Conservation (phyloP, 2,329 filamentous ascomycete species). For the Rachicladosporium sp. region DNA sequence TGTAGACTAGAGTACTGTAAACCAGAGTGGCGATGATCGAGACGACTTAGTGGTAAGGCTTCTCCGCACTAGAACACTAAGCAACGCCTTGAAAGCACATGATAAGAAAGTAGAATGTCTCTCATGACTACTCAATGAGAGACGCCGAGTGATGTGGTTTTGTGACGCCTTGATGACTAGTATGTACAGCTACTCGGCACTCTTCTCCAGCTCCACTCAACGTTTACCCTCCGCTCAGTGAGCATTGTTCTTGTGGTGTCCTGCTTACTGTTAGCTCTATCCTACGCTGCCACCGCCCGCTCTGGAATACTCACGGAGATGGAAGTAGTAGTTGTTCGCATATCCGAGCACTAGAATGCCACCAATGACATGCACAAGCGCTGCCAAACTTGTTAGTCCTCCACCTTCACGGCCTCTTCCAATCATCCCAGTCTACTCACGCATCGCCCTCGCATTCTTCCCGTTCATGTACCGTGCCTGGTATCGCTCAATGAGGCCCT, state of each 20-base stretch:
- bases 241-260: conserved; percentile 99
- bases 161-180: too few relatives aligned
- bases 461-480: conserved; percentile 70
- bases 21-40: too few relatives aligned
- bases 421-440: conserved; percentile 46
- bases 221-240: conserved; percentile 48
- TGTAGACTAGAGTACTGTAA: too few relatives aligned
- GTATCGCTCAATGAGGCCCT: conserved; percentile 78
- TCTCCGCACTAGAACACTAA: too few relatives aligned
- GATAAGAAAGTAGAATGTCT: too few relatives aligned
- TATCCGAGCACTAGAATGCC: conserved; percentile 74
- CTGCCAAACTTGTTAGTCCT: conserved; percentile 37
- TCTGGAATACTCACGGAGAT: conserved; percentile 64
- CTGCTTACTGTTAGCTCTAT: conserved; percentile 37
- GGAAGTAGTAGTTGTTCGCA: conserved; percentile 99
- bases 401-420: background rate
- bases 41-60: too few relatives aligned
- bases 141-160: too few relatives aligned
- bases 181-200: too few relatives aligned
- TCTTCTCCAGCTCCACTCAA: too few relatives aligned
- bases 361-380: conserved; percentile 75
- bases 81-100: too few relatives aligned
- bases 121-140: too few relatives aligned
- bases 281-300: background rate
- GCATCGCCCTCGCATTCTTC: conserved; percentile 77